A percentile compares a stretch with the other conserved stretches of the same genome.
phyloP scores from a whole-genome alignment of 2,329 filamentous ascomycete genomes.

The Fusarium cicatricum region DNA sequence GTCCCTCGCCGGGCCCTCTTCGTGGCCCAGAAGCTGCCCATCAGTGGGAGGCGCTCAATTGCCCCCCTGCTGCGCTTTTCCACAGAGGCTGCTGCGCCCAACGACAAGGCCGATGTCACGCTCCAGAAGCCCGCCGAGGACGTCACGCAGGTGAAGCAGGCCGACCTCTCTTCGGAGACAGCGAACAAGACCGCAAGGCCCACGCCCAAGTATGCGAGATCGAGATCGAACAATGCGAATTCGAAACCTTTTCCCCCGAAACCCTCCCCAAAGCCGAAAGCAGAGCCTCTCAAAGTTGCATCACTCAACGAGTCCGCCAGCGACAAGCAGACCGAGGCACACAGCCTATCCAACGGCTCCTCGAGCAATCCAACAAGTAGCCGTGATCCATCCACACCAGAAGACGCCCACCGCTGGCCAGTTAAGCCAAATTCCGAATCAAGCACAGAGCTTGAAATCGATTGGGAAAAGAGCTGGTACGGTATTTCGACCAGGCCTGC shows the following conservation, averaged over 20 bases:
- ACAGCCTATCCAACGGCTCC: too few relatives aligned
- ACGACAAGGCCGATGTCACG: conserved; percentile 1
- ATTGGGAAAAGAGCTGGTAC: conserved; percentile 88
- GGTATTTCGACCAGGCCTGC: conserved; percentile 78
- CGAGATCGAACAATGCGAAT: not conserved
- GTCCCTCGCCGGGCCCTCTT: conserved; percentile 36
- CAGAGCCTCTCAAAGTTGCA: not conserved
- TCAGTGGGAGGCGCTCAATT: conserved; percentile 27
- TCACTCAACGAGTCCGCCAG: not conserved
- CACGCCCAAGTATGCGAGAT: not conserved
- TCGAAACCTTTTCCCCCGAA: not conserved
- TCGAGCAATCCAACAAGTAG: too few relatives aligned
- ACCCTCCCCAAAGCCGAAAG: conserved; percentile 1
- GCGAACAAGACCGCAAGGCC: not conserved
- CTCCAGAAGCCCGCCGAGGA: conserved; percentile 29
- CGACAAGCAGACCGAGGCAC: not conserved
- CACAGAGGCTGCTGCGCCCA: conserved; percentile 28
- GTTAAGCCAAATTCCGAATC: too few relatives aligned
- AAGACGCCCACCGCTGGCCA: too few relatives aligned
- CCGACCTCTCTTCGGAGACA: conserved; percentile 2
- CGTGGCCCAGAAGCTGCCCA: conserved; percentile 29
- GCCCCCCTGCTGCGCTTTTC: conserved; percentile 34
- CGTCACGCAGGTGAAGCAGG: conserved; percentile 18
- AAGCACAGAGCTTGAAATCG: conserved; percentile 49
- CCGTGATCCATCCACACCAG: too few relatives aligned